Evolutionary conservation across 352 stramenopile genomes (phyloP).

Genomic region (Elongisporangium prolatum): DNA sequence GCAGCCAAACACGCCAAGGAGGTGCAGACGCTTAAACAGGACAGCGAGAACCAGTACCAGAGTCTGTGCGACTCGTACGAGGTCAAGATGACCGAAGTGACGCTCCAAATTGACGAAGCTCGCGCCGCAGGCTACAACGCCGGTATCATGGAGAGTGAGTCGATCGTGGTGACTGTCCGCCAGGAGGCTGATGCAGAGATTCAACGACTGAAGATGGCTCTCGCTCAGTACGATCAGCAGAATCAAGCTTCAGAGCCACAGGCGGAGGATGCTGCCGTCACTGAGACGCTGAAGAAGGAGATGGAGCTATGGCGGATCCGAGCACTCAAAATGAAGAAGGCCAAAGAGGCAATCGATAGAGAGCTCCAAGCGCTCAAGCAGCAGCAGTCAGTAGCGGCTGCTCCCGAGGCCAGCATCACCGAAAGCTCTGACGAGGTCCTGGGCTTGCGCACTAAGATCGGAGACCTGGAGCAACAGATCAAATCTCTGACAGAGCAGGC

Average conservation of each 20-base stretch:
- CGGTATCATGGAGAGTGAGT: slow-evolving; percentile 71
- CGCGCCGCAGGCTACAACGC: slow-evolving; percentile 63
- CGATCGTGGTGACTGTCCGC: slow-evolving; percentile 56
- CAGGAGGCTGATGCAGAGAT: slow-evolving; percentile 44
- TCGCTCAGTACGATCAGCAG: slow-evolving; percentile 5
- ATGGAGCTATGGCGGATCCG: slow-evolving; percentile 77
- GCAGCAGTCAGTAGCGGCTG: slow-evolving; percentile 16
- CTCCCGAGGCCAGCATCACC: slow-evolving; percentile 6
- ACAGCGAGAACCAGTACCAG: slow-evolving; percentile 60
- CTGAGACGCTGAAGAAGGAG: slow-evolving; percentile 28
- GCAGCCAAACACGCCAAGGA: slow-evolving; percentile 44
- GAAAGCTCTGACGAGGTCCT: not conserved
- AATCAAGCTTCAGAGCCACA: not conserved
- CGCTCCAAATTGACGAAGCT: slow-evolving; percentile 76
- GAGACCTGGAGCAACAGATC: too few species aligned
- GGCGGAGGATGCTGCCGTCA: not conserved
- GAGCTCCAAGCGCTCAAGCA: slow-evolving; percentile 46
- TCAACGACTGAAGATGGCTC: slow-evolving; percentile 16
- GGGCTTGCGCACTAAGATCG: too few species aligned
- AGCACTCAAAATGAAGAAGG: slow-evolving; percentile 83
- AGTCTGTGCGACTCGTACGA: slow-evolving; percentile 69
- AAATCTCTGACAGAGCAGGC: too few species aligned
- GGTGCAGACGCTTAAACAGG: slow-evolving; percentile 30
- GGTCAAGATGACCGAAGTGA: slow-evolving; percentile 59
- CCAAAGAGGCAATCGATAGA: slow-evolving; percentile 61